Evolutionary conservation across 2,329 filamentous ascomycete species (phyloP).

Genomic region (Neonectria sp.): DNA sequence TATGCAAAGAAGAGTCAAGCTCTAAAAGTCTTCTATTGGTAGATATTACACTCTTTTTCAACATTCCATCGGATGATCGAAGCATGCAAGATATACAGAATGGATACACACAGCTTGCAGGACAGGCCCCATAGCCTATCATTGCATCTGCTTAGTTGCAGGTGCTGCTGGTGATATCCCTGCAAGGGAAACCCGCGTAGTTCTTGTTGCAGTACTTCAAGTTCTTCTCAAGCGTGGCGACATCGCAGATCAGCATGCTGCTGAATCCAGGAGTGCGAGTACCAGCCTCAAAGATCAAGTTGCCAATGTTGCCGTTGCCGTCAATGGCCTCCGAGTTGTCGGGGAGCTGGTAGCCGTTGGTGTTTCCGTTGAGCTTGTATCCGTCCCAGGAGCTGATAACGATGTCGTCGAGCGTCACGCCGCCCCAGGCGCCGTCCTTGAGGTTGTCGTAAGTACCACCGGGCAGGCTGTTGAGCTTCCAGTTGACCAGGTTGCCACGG

Average conservation of each 20-base stretch:
- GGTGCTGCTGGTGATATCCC: background rate
- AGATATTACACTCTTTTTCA: too few species aligned
- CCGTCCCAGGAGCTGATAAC: conserved; percentile 21
- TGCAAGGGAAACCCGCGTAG: conserved; percentile 9
- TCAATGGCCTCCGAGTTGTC: conserved; percentile 11
- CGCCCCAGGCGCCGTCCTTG: conserved; percentile 9
- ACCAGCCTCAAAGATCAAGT: conserved; percentile 16
- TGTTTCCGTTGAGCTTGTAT: conserved; percentile 19
- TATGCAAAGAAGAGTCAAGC: too few species aligned
- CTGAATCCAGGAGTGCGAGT: conserved; percentile 14
- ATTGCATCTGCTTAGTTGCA: background rate
- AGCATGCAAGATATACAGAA: background rate
- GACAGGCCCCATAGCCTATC: background rate
- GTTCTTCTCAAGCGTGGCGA: conserved; percentile 1
- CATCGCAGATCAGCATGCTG: conserved; percentile 8
- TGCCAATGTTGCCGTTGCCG: conserved; percentile 3
- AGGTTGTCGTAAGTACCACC: conserved; percentile 15
- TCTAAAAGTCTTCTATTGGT: too few species aligned
- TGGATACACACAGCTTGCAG: background rate
- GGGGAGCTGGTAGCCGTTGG: conserved; percentile 12
- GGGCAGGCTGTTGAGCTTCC: conserved; percentile 11
- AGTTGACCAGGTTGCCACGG: conserved; percentile 1
- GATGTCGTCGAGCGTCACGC: conserved; percentile 15
- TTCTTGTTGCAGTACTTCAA: conserved; percentile 14
- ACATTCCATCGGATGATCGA: background rate